Conservation (phyloP, 2,329 filamentous ascomycete species). For the Byssochlamys sp. region DNA sequence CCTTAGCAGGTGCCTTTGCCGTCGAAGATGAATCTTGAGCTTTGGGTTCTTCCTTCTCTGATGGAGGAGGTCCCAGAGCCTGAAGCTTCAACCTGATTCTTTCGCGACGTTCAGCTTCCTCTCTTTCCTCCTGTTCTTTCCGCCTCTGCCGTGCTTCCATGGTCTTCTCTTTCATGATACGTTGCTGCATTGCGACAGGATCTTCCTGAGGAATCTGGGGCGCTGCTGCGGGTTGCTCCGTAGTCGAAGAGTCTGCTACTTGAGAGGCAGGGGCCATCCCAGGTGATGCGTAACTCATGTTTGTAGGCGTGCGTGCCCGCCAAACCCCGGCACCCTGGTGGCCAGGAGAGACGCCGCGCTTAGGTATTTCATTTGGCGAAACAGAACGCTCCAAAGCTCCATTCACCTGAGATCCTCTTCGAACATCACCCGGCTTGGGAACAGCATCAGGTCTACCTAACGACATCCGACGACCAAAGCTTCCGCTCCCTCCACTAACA, state of each 20-base stretch:
- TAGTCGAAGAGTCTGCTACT: constrained; percentile 6
- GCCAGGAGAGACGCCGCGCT: constrained; percentile 16
- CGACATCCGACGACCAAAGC: constrained; percentile 55
- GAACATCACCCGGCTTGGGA: constrained; percentile 28
- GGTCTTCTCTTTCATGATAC: constrained; percentile 52
- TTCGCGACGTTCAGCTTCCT: constrained; percentile 50
- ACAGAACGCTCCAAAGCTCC: constrained; percentile 25
- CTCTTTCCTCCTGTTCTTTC: constrained; percentile 45
- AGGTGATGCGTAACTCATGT: constrained; percentile 19
- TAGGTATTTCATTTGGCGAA: constrained; percentile 16
- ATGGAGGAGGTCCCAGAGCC: constrained; percentile 39
- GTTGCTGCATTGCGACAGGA: constrained; percentile 46
- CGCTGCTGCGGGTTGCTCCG: constrained; percentile 11
- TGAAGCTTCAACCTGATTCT: constrained; percentile 49
- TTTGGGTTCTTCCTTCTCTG: constrained; percentile 20
- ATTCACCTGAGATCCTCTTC: constrained; percentile 31
- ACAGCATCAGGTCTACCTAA: constrained; percentile 39
- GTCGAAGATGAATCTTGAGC: constrained; percentile 18
- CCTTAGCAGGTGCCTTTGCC: constrained; percentile 11
- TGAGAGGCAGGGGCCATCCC: constrained; percentile 11
- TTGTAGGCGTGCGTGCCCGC: constrained; percentile 18
- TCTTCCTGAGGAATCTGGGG: constrained; percentile 24
- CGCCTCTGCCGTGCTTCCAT: constrained; percentile 46
- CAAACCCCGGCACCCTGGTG: constrained; percentile 19
- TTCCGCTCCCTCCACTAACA: constrained; percentile 75